These are phyloP conservation scores for Cyclotella kingstonii DNA, from an alignment of 108 stramenopile species.

Conservation along the genomic window DNA sequence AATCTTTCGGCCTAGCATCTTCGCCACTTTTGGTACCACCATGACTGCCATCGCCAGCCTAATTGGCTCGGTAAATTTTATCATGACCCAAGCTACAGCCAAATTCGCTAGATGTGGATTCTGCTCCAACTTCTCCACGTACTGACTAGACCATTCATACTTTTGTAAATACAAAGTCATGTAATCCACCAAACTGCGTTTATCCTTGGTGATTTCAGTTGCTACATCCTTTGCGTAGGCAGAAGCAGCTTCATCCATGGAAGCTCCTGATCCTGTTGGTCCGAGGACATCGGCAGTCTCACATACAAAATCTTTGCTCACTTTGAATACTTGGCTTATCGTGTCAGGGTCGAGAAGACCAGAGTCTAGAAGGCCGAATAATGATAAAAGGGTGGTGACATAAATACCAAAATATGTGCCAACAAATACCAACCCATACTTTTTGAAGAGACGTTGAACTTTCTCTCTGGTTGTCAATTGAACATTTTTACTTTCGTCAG, in stretches of 20 bases:
- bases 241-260: constrained; percentile 44
- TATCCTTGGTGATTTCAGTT: constrained; percentile 46
- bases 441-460: constrained; percentile 26
- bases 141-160: constrained; percentile 61
- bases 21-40: constrained; percentile 71
- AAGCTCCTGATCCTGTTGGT: constrained; percentile 32
- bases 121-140: constrained; percentile 56
- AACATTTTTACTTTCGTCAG: background rate
- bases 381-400: constrained; percentile 47
- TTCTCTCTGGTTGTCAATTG: constrained; percentile 13
- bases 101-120: constrained; percentile 87
- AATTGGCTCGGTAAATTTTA: constrained; percentile 93
- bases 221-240: constrained; percentile 35
- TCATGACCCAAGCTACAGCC: constrained; percentile 89
- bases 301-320: constrained; percentile 37
- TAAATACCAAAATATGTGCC: constrained; percentile 73
- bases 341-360: constrained; percentile 73
- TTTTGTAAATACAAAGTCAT: constrained; percentile 59
- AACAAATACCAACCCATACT: constrained; percentile 72
- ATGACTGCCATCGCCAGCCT: constrained; percentile 72
- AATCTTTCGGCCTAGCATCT: constrained; percentile 48
- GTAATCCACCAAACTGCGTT: constrained; percentile 57
- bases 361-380: constrained; percentile 65
- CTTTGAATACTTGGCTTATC: constrained; percentile 43
- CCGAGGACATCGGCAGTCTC: constrained; percentile 44